Conservation (phyloP, 805 yeast species). For the Saccharomycopsis selenospora region DNA sequence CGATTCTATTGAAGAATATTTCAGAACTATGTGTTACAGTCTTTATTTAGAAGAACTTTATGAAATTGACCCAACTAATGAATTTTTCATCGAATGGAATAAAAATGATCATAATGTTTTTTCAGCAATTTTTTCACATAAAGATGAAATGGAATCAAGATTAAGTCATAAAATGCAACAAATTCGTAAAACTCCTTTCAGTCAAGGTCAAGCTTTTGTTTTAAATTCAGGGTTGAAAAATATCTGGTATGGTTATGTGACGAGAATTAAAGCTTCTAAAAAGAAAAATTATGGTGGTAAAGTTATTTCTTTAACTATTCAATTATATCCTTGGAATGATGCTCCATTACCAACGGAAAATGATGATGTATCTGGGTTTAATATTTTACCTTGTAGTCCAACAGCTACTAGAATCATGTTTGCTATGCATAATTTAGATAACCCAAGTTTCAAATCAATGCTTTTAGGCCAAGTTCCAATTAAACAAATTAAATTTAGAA, state of each 20-base stretch:
- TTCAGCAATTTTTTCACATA: constrained; percentile 33
- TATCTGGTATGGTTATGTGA: constrained; percentile 56
- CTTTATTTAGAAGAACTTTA: constrained; percentile 55
- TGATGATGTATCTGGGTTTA: constrained; percentile 30
- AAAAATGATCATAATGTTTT: constrained; percentile 3
- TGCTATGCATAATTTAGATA: constrained; percentile 56
- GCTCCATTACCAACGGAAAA: constrained; percentile 36
- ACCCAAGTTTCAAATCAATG: constrained; percentile 44
- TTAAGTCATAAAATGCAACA: constrained; percentile 36
- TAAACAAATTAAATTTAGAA: constrained; percentile 49
- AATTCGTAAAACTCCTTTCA: constrained; percentile 52
- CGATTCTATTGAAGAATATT: constrained; percentile 44
- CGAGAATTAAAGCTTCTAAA: constrained; percentile 33
- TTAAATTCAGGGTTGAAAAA: constrained; percentile 43
- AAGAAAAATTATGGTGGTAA: constrained; percentile 26
- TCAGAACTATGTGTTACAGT: constrained; percentile 52
- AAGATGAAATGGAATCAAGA: constrained; percentile 46
- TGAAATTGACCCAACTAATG: constrained; percentile 38
- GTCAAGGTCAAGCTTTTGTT: constrained; percentile 50
- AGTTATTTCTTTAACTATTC: constrained; percentile 39
- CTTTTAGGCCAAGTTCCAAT: constrained; percentile 49
- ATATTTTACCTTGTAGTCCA: constrained; percentile 53
- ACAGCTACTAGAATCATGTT: constrained; percentile 56
- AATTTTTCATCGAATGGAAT: constrained; percentile 45
- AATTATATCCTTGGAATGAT: constrained; percentile 53